A percentile compares a stretch with the other conserved stretches of the same genome.
Conservation (phyloP, 2,329 filamentous ascomycete genomes). For the Simplicillium sp. region DNA sequence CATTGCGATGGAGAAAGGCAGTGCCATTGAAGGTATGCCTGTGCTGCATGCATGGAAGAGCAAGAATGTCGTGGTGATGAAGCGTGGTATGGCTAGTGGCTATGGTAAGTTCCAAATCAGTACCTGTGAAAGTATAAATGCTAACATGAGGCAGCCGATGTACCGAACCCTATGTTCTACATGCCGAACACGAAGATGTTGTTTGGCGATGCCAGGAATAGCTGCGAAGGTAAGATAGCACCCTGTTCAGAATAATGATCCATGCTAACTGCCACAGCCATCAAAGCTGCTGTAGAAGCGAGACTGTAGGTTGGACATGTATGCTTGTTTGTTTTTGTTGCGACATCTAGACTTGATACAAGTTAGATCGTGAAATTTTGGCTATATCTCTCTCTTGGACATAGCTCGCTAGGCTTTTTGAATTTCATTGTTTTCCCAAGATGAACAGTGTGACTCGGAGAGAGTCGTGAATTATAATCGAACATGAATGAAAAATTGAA, state of each 20-base stretch:
- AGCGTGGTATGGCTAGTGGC: constrained; percentile 78
- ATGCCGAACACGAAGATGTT: constrained; percentile 87
- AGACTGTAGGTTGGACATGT: constrained; percentile 7
- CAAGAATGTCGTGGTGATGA: constrained; percentile 90
- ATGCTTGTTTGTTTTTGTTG: not conserved
- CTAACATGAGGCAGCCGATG: constrained; percentile 52
- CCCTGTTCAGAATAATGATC: too few relatives aligned
- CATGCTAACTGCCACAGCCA: constrained; percentile 16
- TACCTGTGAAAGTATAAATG: not conserved
- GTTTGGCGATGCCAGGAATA: constrained; percentile 80
- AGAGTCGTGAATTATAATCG: not conserved
- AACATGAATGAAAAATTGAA: not conserved
- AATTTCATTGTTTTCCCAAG: not conserved
- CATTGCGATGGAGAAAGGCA: constrained; percentile 74
- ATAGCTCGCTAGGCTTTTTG: not conserved
- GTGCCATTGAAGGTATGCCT: constrained; percentile 84
- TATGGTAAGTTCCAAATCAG: constrained; percentile 58
- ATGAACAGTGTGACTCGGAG: not conserved
- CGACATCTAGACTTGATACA: not conserved
- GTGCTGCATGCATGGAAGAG: constrained; percentile 91
- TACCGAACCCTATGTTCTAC: constrained; percentile 89
- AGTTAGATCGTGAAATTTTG: not conserved
- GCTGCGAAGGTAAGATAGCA: constrained; percentile 59
- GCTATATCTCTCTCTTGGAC: not conserved
- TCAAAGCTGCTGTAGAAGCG: constrained; percentile 28